These are phyloP conservation scores for Erysimum cheiri DNA, from an alignment of 441 rosid species.

Conservation along the genomic window DNA sequence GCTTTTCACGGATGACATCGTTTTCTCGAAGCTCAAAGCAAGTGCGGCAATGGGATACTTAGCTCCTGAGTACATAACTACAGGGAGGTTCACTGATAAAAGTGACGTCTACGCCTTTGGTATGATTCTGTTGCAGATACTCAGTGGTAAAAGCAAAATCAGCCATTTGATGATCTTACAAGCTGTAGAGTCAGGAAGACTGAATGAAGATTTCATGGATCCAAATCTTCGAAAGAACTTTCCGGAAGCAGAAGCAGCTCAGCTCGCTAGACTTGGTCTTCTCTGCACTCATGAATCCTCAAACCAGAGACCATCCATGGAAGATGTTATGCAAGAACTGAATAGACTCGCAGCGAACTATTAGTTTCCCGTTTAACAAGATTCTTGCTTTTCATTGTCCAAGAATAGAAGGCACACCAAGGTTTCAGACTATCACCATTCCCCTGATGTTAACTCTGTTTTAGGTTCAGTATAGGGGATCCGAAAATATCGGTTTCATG, in stretches of 20 bases:
- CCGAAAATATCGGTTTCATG: constrained; percentile 8
- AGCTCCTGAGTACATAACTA: constrained; percentile 89
- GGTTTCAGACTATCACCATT: neutral
- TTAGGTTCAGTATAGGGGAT: constrained; percentile 32
- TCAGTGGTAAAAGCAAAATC: constrained; percentile 73
- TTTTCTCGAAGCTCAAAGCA: constrained; percentile 85
- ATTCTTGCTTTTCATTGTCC: constrained; percentile 46
- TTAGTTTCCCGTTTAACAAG: constrained; percentile 21
- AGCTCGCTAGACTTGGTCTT: constrained; percentile 65
- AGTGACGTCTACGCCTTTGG: constrained; percentile 92
- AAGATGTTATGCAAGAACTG: constrained; percentile 65
- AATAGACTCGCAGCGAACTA: constrained; percentile 38
- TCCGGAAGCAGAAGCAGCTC: constrained; percentile 63
- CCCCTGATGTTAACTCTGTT: constrained; percentile 32
- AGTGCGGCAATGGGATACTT: constrained; percentile 99
- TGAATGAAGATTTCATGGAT: constrained; percentile 65
- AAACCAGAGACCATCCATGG: constrained; percentile 70
- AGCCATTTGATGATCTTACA: constrained; percentile 49
- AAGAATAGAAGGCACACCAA: constrained; percentile 33
- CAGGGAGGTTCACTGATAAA: constrained; percentile 92
- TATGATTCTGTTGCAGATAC: constrained; percentile 70
- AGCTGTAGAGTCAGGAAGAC: constrained; percentile 58
- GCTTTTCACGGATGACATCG: constrained; percentile 90
- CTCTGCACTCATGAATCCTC: constrained; percentile 84
- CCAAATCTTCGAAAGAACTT: constrained; percentile 63